phyloP scores from a whole-genome alignment of 2,329 filamentous ascomycete species.

The Sporothrix luriei region DNA sequence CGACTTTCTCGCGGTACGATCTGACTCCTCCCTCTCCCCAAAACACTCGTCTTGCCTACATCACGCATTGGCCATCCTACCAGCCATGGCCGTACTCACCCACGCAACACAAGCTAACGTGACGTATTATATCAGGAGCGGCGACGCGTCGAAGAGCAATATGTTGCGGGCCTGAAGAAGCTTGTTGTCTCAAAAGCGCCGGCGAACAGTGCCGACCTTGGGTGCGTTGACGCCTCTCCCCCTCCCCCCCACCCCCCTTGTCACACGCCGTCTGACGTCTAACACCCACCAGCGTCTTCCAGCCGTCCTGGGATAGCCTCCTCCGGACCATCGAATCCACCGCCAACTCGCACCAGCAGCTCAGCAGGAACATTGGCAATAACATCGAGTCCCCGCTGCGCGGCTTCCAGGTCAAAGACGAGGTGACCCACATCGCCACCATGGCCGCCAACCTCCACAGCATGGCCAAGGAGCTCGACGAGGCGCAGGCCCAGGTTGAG shows the following conservation, averaged over 20 bases:
- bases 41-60: neutral
- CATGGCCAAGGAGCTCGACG: constrained; percentile 83
- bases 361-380: constrained; percentile 79
- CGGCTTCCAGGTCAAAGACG: constrained; percentile 71
- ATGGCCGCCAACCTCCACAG: constrained; percentile 78
- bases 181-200: constrained; percentile 73
- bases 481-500: constrained; percentile 80
- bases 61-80: neutral
- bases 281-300: constrained; percentile 71
- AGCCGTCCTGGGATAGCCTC: constrained; percentile 86
- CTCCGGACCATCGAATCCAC: constrained; percentile 76
- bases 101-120: neutral
- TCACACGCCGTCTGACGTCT: neutral
- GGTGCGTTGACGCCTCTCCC: constrained; percentile 57
- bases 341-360: constrained; percentile 78
- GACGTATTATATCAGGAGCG: constrained; percentile 67
- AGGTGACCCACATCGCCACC: constrained; percentile 77
- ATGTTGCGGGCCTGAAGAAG: constrained; percentile 79
- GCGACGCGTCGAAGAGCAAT: constrained; percentile 85
- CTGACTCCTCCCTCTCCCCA: neutral
- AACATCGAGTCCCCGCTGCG: constrained; percentile 86
- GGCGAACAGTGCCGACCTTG: constrained; percentile 77
- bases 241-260: neutral
- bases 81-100: neutral
- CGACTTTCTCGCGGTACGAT: constrained; percentile 88